Evolutionary conservation across 192 early-diverging fungal species (phyloP).

Genomic region (Umbelopsis sp.): DNA sequence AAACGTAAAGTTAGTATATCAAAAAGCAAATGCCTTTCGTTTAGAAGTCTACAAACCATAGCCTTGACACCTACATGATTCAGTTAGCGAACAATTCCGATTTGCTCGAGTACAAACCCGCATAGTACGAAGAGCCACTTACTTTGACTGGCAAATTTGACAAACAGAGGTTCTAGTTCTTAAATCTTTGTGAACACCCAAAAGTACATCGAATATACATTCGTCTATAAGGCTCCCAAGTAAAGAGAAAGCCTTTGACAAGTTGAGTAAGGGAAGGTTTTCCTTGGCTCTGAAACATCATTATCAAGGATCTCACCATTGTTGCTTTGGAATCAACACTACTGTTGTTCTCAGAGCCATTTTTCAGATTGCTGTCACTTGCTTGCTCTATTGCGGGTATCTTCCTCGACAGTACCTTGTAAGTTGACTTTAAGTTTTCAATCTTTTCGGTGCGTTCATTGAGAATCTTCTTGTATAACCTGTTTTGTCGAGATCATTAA

Average conservation of each 20-base stretch:
- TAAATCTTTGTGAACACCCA: slow-evolving; percentile 72
- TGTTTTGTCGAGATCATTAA: neutral
- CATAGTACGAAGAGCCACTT: slow-evolving; percentile 29
- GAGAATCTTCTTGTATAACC: slow-evolving; percentile 14
- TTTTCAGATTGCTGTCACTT: neutral
- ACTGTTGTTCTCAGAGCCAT: neutral
- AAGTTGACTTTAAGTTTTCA: slow-evolving; percentile 8
- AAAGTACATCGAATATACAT: slow-evolving; percentile 70
- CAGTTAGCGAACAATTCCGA: neutral
- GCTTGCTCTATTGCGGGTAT: neutral
- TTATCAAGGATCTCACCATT: neutral
- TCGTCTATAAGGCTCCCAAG: slow-evolving; percentile 77
- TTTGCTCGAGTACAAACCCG: neutral
- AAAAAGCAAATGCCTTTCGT: neutral
- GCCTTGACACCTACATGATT: slow-evolving; percentile 35
- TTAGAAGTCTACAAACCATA: slow-evolving; percentile 24
- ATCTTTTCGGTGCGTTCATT: slow-evolving; percentile 20
- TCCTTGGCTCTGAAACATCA: neutral
- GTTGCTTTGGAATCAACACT: slow-evolving; percentile 11
- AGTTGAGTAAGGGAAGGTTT: neutral
- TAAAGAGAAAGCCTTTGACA: slow-evolving; percentile 55
- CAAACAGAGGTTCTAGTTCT: slow-evolving; percentile 63
- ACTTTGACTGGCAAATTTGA: slow-evolving; percentile 78
- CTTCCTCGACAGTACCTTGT: slow-evolving; percentile 4
- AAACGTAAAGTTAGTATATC: neutral